These are phyloP conservation scores for Fusarium sp. DNA, from an alignment of 2,329 filamentous ascomycete genomes.

Conservation along the genomic window DNA sequence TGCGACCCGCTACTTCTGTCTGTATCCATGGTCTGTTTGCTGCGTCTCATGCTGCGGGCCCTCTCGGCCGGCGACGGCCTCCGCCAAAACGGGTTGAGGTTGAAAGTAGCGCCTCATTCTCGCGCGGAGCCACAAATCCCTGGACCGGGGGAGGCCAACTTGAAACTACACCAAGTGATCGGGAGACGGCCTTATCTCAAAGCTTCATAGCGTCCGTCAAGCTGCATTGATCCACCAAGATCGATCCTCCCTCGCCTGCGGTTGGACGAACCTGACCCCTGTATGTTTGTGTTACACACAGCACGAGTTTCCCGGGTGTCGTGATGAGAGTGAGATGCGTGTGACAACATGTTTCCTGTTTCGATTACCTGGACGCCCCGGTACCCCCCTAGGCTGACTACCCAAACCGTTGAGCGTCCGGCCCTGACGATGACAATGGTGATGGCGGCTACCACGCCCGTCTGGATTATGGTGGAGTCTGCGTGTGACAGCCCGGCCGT, in stretches of 20 bases:
- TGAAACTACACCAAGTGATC: slow-evolving; percentile 16
- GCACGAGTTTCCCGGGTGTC: slow-evolving; percentile 25
- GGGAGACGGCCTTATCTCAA: slow-evolving; percentile 34
- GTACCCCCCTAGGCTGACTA: not conserved
- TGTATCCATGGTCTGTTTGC: not conserved
- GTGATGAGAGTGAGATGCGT: slow-evolving; percentile 23
- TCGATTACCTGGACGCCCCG: not conserved
- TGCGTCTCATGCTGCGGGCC: slow-evolving; percentile 3
- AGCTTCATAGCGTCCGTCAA: slow-evolving; percentile 24
- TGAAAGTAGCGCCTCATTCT: not conserved
- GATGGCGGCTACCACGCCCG: slow-evolving; percentile 4
- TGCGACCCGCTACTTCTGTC: slow-evolving; percentile 1
- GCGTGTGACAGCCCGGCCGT: slow-evolving; percentile 16
- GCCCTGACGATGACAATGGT: not conserved
- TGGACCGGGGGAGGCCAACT: not conserved
- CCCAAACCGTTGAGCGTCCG: not conserved
- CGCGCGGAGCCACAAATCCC: slow-evolving; percentile 9
- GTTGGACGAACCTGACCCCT: slow-evolving; percentile 31
- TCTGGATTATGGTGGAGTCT: slow-evolving; percentile 30
- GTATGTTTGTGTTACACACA: slow-evolving; percentile 36
- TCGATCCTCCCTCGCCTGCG: slow-evolving; percentile 36
- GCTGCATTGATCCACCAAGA: slow-evolving; percentile 35
- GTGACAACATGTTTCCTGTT: slow-evolving; percentile 5
- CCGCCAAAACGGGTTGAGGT: not conserved
- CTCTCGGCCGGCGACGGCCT: not conserved